A percentile compares a stretch with the other conserved stretches of the same genome.
Evolutionary conservation across 2,329 filamentous ascomycete genomes (phyloP).

Genomic region (Colletotrichum tanaceti): DNA sequence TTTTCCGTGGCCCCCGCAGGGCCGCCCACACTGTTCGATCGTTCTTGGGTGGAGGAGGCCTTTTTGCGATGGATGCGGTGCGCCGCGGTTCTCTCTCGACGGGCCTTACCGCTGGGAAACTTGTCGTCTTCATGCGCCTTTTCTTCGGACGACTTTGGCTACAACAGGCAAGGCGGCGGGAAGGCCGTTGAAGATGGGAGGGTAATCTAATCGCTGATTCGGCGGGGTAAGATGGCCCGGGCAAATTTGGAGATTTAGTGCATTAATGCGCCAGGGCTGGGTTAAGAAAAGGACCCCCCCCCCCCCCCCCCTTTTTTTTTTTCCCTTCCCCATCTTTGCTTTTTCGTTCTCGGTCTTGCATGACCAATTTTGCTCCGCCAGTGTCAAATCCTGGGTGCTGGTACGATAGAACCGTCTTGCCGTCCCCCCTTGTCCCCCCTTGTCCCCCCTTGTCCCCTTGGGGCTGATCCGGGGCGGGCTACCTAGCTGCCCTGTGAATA

Average conservation of each 20-base stretch:
- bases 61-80: constrained; percentile 22
- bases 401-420: constrained; percentile 24
- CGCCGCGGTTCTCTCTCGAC: not conserved
- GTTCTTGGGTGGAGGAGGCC: not conserved
- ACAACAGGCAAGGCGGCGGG: constrained; percentile 37
- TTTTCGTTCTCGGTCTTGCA: too few relatives aligned
- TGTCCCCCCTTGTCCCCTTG: too few relatives aligned
- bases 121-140: constrained; percentile 15
- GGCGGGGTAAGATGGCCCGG: constrained; percentile 38
- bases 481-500: constrained; percentile 35
- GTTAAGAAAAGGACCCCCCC: constrained; percentile 20
- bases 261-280: constrained; percentile 34
- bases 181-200: constrained; percentile 39
- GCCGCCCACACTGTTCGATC: too few relatives aligned
- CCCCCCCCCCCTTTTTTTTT: not conserved
- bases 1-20: not conserved
- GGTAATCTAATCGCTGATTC: constrained; percentile 39
- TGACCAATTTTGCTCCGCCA: not conserved
- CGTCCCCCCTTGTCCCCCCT: too few relatives aligned
- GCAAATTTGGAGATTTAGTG: constrained; percentile 39
- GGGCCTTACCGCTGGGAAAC: constrained; percentile 17
- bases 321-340: too few relatives aligned
- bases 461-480: constrained; percentile 16
- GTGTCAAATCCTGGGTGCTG: constrained; percentile 9
- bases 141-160: constrained; percentile 33